These are phyloP conservation scores for Pleurostoma richardsiae DNA, from an alignment of 2,329 filamentous ascomycete species.

Conservation along the genomic window DNA sequence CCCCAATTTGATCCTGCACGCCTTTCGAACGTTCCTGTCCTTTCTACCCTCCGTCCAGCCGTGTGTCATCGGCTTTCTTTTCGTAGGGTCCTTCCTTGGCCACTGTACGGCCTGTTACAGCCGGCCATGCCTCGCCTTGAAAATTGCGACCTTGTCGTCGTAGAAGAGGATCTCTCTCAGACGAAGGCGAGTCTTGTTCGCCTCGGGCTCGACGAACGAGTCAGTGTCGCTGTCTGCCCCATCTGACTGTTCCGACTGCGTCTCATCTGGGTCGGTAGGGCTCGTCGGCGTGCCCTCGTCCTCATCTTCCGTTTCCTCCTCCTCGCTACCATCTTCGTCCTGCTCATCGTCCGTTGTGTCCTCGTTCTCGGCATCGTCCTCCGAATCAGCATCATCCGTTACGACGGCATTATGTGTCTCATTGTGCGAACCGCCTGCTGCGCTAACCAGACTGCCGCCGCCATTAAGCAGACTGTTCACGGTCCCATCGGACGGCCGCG, in stretches of 20 bases:
- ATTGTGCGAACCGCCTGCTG: conserved; percentile 1
- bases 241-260: conserved; percentile 25
- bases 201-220: conserved; percentile 41
- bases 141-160: conserved; percentile 77
- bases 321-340: conserved; percentile 38
- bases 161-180: conserved; percentile 79
- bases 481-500: conserved; percentile 38
- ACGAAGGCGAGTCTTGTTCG: conserved; percentile 44
- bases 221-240: conserved; percentile 34
- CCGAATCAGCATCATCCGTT: conserved; percentile 12
- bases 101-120: conserved; percentile 19
- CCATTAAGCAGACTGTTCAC: conserved; percentile 12
- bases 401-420: conserved; percentile 3
- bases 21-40: too few species aligned
- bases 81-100: too few species aligned
- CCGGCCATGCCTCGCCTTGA: conserved; percentile 65
- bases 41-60: too few species aligned
- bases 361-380: conserved; percentile 24
- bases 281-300: conserved; percentile 10
- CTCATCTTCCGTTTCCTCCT: conserved; percentile 37
- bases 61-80: too few species aligned
- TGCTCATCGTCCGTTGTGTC: conserved; percentile 22
- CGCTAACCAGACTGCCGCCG: conserved; percentile 8
- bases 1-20: too few species aligned
- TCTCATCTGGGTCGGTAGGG: conserved; percentile 19